These are phyloP conservation scores for Acacia confusa DNA, from an alignment of 306 rosid species.

Conservation along the genomic window DNA sequence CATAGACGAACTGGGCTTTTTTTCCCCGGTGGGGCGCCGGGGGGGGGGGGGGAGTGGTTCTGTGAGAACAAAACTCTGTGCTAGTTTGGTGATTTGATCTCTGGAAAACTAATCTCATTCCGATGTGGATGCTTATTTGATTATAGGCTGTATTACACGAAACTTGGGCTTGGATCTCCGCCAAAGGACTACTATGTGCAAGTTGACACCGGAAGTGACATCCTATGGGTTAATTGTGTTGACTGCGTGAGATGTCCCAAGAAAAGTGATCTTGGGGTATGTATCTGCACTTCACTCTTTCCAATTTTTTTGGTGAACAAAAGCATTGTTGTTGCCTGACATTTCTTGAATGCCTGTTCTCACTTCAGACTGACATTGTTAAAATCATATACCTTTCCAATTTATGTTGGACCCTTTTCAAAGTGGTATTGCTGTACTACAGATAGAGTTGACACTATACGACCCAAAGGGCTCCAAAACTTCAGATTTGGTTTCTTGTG, in stretches of 20 bases:
- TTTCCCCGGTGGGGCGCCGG: no score
- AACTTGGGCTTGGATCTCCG: constrained; percentile 86
- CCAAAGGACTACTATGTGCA: constrained; percentile 81
- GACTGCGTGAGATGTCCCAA: constrained; percentile 76
- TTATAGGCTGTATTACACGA: constrained; percentile 76
- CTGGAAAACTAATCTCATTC: not conserved
- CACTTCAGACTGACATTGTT: not conserved
- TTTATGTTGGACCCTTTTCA: constrained; percentile 10
- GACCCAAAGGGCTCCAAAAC: constrained; percentile 68
- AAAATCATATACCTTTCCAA: constrained; percentile 1
- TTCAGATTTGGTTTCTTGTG: constrained; percentile 65
- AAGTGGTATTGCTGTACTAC: constrained; percentile 29
- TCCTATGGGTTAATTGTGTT: constrained; percentile 85
- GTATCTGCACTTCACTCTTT: constrained; percentile 27
- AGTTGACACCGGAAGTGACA: constrained; percentile 98
- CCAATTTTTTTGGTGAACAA: not conserved
- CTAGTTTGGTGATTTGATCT: not conserved
- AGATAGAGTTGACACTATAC: constrained; percentile 75
- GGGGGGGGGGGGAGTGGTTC: not conserved
- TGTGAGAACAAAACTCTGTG: not conserved
- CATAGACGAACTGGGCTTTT: not conserved
- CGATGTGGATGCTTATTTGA: constrained; percentile 23
- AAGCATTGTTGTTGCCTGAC: not conserved
- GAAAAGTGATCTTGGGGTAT: constrained; percentile 76
- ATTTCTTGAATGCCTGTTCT: constrained; percentile 1